A percentile compares a stretch with the other conserved stretches of the same genome.
phyloP scores from a whole-genome alignment of 768 basidiomycete genomes.

The Leucocoprinus leucothites region DNA sequence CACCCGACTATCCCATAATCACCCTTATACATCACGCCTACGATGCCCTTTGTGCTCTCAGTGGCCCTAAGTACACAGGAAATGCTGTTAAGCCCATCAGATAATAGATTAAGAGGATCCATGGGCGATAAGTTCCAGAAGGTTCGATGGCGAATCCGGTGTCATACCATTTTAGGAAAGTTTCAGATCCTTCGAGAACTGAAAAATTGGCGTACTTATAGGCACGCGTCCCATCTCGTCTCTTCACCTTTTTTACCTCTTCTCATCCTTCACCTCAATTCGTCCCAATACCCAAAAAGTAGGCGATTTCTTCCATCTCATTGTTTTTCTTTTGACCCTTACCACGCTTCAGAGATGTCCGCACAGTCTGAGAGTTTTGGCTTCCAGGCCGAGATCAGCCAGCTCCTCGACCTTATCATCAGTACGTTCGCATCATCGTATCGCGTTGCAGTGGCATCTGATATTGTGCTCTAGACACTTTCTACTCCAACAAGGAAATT shows the following conservation, averaged over 20 bases:
- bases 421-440: constrained; percentile 46
- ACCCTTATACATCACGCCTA: too few species aligned
- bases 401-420: constrained; percentile 98
- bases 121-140: constrained; percentile 35
- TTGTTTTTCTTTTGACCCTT: constrained; percentile 8
- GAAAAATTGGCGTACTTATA: constrained; percentile 37
- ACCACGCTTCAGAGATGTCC: constrained; percentile 48
- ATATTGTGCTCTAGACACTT: constrained; percentile 67
- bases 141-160: constrained; percentile 30
- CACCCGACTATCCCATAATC: too few species aligned
- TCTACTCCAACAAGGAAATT: constrained; percentile 99
- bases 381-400: constrained; percentile 99
- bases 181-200: constrained; percentile 50
- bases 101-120: constrained; percentile 11
- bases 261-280: constrained; percentile 17
- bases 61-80: not conserved
- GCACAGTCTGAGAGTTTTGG: constrained; percentile 87
- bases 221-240: constrained; percentile 20
- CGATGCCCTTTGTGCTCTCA: not conserved
- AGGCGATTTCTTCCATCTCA: not conserved
- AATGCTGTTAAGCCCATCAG: not conserved
- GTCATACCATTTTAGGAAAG: constrained; percentile 38
- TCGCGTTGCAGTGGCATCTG: constrained; percentile 3
- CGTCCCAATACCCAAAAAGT: constrained; percentile 19
- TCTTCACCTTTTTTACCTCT: constrained; percentile 23